Base-by-base conservation (phyloP, 164 flowering plant genomes). In the Kalanchoe fedtschenkoi region DNA sequence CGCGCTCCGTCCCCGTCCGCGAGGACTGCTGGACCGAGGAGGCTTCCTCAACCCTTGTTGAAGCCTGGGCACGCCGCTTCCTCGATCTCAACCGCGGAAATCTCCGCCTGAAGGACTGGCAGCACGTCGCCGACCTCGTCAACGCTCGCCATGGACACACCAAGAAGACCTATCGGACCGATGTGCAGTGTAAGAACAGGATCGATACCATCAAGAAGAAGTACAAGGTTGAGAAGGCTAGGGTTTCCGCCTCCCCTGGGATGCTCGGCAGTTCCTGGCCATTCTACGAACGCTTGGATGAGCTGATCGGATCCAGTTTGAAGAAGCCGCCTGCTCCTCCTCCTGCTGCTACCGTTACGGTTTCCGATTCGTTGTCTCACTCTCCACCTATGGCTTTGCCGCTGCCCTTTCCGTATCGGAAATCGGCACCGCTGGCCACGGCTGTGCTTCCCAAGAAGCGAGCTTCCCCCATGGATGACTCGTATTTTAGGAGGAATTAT, bases 21-120 rank as follows among this genome's bases (percentile, higher is more conserved):
- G 98, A 91, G 54, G 96, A 92, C 58, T 87, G 95, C 71, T 92
- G 98, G 98, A 83, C 83, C 65, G 91, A 89, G 64, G 95, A 81
- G 9, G 91, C 93, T 3, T 84, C 95, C 0, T 66, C 71, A 17
- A 85, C 93, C 1, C 84, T 92, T 37, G 71, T 92, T 61, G 84
- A 83, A 6, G 89, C 91, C 1, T 92, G 98, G 98, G 96, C 93
- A 3, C 71, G 78, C 33, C 89, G 87, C 9, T 85, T 81, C 61
- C 55, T 89, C 6, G 83, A 84, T 26, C 85, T 84, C 28, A 89
- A 89, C 71, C 85, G 90, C 22, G 98, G 98, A 0, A 84, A 81
- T 66, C 95, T 89, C 71, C 92, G 95, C 2, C 96, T 86, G 78
- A 80, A 81, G 66, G 89, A 89, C 76, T 92, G 98, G 98, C 87